Percentiles rank a stretch among this genome's conserved stretches.
Conservation (phyloP, 768 basidiomycete species). For the Boletus sensibilis region DNA sequence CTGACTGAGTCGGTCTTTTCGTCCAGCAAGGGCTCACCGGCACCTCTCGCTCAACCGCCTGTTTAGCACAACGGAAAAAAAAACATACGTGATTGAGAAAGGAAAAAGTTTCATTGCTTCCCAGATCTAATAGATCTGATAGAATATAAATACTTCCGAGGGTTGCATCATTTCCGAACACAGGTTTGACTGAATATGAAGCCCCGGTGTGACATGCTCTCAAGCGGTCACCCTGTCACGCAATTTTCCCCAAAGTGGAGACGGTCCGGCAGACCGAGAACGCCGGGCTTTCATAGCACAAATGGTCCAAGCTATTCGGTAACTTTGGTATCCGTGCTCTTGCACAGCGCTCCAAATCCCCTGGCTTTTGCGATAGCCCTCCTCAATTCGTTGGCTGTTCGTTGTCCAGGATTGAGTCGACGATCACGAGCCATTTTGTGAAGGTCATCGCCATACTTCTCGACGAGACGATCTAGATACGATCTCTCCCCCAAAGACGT, state of each 20-base stretch:
- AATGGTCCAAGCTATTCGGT: conserved; percentile 3
- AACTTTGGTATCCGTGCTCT: not conserved
- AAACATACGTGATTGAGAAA: conserved; percentile 5
- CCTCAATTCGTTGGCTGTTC: conserved; percentile 75
- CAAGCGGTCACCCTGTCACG: conserved; percentile 29
- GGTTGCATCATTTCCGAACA: conserved; percentile 23
- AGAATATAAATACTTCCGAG: conserved; percentile 11
- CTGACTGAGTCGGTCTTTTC: not conserved
- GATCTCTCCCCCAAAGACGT: conserved; percentile 66
- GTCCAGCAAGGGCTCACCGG: not conserved
- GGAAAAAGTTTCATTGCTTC: conserved; percentile 5
- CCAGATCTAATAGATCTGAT: conserved; percentile 15
- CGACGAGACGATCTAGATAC: conserved; percentile 65
- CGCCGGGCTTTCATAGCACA: conserved; percentile 4
- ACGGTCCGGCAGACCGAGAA: conserved; percentile 12
- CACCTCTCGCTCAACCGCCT: not conserved
- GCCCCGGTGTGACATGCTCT: conserved; percentile 26
- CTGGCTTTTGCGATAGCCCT: conserved; percentile 61
- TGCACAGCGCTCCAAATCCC: conserved; percentile 34
- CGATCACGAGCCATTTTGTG: conserved; percentile 78
- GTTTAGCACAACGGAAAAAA: not conserved
- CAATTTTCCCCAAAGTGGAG: conserved; percentile 19
- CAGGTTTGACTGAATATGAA: conserved; percentile 29
- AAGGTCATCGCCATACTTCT: conserved; percentile 69
- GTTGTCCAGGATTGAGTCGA: conserved; percentile 78